Evolutionary conservation across 2,329 filamentous ascomycete species (phyloP).

Genomic region (Neodidymelliopsis sp.): DNA sequence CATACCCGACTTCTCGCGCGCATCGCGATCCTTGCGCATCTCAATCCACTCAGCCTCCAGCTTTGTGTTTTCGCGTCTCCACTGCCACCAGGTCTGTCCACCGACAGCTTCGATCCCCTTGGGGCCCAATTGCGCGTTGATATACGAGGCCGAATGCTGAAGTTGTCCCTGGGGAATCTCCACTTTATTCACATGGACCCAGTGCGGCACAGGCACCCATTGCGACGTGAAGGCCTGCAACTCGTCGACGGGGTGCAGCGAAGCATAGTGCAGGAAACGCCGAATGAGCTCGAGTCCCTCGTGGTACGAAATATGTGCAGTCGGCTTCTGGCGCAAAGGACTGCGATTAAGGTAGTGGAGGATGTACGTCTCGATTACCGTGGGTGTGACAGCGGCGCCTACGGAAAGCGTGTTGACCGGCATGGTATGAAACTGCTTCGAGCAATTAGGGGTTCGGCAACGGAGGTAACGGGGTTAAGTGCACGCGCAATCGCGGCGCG

Average conservation of each 20-base stretch:
- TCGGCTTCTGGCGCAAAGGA: conserved; percentile 78
- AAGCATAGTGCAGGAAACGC: conserved; percentile 83
- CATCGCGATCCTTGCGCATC: conserved; percentile 83
- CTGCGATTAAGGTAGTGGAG: conserved; percentile 90
- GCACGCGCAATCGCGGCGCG: conserved; percentile 1
- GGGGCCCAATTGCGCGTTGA: conserved; percentile 78
- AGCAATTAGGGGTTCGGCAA: conserved; percentile 9
- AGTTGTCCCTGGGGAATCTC: conserved; percentile 71
- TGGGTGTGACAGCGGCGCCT: conserved; percentile 83
- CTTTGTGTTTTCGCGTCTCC: conserved; percentile 70
- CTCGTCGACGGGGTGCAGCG: conserved; percentile 90
- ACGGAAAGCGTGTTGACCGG: conserved; percentile 82
- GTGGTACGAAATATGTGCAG: conserved; percentile 91
- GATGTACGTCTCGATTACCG: conserved; percentile 84
- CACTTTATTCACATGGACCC: conserved; percentile 80
- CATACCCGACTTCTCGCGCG: conserved; percentile 68
- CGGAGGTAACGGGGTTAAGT: conserved; percentile 17
- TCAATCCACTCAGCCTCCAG: conserved; percentile 94
- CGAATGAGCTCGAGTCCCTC: conserved; percentile 89
- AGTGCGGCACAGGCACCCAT: conserved; percentile 88
- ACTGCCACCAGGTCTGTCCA: conserved; percentile 79
- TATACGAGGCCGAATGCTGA: conserved; percentile 66
- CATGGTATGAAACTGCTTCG: conserved; percentile 50
- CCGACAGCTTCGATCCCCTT: conserved; percentile 78
- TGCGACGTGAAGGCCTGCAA: conserved; percentile 90